Evolutionary conservation across 129 eudicot genomes (phyloP).

Genomic region (Ambrosia trifida): DNA sequence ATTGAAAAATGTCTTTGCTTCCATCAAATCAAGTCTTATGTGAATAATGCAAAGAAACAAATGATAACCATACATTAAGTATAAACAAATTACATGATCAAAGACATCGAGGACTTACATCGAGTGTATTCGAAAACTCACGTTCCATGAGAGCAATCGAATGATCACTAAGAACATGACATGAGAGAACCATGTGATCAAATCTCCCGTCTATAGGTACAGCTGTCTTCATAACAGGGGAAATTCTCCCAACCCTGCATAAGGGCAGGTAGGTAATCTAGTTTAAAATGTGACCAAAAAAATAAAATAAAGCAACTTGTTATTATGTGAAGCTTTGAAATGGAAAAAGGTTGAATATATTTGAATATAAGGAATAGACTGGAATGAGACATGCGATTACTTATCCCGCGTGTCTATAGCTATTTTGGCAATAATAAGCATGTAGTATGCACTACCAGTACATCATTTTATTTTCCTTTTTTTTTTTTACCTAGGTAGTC

Average conservation of each 20-base stretch:
- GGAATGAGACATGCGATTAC: neutral
- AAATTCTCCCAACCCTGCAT: conserved; percentile 59
- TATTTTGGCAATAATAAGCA: neutral
- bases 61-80: neutral
- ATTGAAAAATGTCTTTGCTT: neutral
- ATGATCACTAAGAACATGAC: conserved; percentile 77
- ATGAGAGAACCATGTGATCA: conserved; percentile 91
- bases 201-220: conserved; percentile 97
- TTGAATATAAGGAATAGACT: neutral
- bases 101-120: conserved; percentile 52
- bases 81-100: neutral
- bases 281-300: neutral
- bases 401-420: neutral
- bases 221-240: conserved; percentile 85
- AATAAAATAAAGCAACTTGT: neutral
- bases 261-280: conserved; percentile 1
- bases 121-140: conserved; percentile 74
- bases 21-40: neutral
- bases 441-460: neutral
- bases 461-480: neutral
- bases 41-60: neutral
- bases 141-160: conserved; percentile 73
- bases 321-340: neutral
- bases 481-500: too few relatives aligned
- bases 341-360: neutral